phyloP scores from a whole-genome alignment of 192 early-diverging fungal genomes.

The Backusella mclennaniae region DNA sequence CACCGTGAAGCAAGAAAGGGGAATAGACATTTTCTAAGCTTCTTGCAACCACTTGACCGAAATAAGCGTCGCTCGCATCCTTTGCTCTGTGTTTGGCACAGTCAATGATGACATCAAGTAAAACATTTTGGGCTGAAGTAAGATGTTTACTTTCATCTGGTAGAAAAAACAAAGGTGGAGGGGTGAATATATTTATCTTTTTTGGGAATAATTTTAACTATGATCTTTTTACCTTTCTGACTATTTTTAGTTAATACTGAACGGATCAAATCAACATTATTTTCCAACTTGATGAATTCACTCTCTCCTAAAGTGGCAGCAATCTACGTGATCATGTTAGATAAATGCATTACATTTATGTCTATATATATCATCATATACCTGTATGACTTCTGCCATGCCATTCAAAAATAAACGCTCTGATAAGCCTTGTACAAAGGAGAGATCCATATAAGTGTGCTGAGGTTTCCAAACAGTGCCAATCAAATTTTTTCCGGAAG shows the following conservation, averaged over 20 bases:
- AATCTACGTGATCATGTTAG: constrained; percentile 51
- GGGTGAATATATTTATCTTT: no score
- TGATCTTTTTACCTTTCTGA: constrained; percentile 42
- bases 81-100: constrained; percentile 56
- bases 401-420: constrained; percentile 93
- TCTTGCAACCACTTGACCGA: constrained; percentile 95
- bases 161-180: no score
- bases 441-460: constrained; percentile 90
- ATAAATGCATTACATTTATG: background rate
- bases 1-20: constrained; percentile 90
- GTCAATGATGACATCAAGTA: background rate
- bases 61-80: constrained; percentile 57
- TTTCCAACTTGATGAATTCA: constrained; percentile 91
- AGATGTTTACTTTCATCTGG: background rate
- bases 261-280: constrained; percentile 76
- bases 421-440: constrained; percentile 82
- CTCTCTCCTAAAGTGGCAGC: constrained; percentile 86
- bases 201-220: no score
- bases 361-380: constrained; percentile 5
- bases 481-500: constrained; percentile 92
- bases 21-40: constrained; percentile 90
- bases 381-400: constrained; percentile 97
- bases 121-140: background rate
- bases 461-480: constrained; percentile 97
- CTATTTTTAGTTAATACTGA: constrained; percentile 55